Percentiles rank a stretch among this genome's conserved stretches.
phyloP scores from a whole-genome alignment of 106 monocot species.

The Xerophyta viscosa region DNA sequence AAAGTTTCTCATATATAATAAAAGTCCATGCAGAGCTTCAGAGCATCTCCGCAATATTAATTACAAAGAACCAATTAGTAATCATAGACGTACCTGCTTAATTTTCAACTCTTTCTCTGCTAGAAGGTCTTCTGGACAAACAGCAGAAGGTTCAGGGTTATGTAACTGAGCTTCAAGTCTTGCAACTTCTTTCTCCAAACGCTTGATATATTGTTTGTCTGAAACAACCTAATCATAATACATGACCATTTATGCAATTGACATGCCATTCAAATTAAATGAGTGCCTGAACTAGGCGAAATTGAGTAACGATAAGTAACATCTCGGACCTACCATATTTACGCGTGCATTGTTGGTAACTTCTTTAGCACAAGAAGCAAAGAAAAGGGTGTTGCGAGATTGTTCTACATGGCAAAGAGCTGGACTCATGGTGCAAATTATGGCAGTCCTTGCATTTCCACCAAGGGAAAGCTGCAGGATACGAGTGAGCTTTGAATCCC shows the following conservation, averaged over 20 bases:
- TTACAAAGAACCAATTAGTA: too few species aligned
- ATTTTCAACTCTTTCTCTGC: constrained; percentile 84
- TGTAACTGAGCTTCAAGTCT: constrained; percentile 87
- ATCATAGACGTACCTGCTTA: constrained; percentile 44
- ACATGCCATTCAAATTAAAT: too few species aligned
- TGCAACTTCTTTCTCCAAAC: constrained; percentile 87
- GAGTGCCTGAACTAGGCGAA: too few species aligned
- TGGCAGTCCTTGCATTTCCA: constrained; percentile 93
- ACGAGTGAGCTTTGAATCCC: constrained; percentile 93
- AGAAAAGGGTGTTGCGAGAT: constrained; percentile 91
- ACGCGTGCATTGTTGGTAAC: constrained; percentile 83
- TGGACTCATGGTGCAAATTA: constrained; percentile 97
- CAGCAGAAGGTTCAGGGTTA: constrained; percentile 53
- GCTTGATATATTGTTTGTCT: constrained; percentile 87
- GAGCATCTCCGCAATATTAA: too few species aligned
- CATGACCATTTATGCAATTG: too few species aligned
- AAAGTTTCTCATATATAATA: background rate
- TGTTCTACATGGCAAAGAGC: constrained; percentile 84
- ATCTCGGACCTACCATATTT: constrained; percentile 58
- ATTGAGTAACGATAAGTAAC: too few species aligned
- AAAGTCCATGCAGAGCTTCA: background rate
- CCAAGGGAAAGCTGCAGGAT: constrained; percentile 90
- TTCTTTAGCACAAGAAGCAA: constrained; percentile 91
- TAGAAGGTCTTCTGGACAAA: constrained; percentile 53
- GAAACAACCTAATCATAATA: constrained; percentile 61